phyloP scores from a whole-genome alignment of 495 filamentous ascomycete species.

The Talaromyces stipitatus region DNA sequence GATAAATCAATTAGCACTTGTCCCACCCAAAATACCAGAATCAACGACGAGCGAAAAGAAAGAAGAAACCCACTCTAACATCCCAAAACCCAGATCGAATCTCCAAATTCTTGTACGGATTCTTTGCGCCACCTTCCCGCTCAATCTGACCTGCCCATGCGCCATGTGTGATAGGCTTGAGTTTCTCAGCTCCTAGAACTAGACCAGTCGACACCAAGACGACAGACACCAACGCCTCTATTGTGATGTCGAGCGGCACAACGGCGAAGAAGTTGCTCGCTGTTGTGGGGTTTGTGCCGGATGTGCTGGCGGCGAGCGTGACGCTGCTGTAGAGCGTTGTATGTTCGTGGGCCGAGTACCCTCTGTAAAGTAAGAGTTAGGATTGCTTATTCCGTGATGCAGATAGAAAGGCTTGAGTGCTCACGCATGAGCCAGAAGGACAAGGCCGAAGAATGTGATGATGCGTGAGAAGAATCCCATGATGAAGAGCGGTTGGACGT shows the following conservation, averaged over 20 bases:
- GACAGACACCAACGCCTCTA: slow-evolving; percentile 57
- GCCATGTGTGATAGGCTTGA: slow-evolving; percentile 73
- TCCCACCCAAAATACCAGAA: slow-evolving; percentile 9
- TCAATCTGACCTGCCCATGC: slow-evolving; percentile 82
- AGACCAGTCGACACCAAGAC: slow-evolving; percentile 61
- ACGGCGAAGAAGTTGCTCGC: slow-evolving; percentile 14
- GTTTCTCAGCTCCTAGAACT: slow-evolving; percentile 57
- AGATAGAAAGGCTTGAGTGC: slow-evolving; percentile 25
- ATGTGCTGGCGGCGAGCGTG: slow-evolving; percentile 41
- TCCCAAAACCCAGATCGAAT: slow-evolving; percentile 62
- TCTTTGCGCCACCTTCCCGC: slow-evolving; percentile 47
- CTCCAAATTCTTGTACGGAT: slow-evolving; percentile 46
- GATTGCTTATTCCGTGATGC: too few relatives aligned
- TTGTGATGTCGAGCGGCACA: slow-evolving; percentile 64
- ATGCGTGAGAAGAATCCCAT: slow-evolving; percentile 64
- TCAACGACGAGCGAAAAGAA: slow-evolving; percentile 32
- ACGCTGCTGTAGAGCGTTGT: slow-evolving; percentile 56
- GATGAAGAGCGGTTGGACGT: slow-evolving; percentile 7
- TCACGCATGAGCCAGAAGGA: slow-evolving; percentile 69
- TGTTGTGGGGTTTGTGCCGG: slow-evolving; percentile 20
- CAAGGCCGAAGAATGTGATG: slow-evolving; percentile 54
- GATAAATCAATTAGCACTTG: slow-evolving; percentile 16
- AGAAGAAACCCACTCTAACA: slow-evolving; percentile 51
- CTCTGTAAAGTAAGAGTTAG: slow-evolving; percentile 35
- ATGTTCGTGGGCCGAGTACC: slow-evolving; percentile 83